Base-by-base conservation (phyloP, 192 early-diverging fungal species). In the Mortierella antarctica region DNA sequence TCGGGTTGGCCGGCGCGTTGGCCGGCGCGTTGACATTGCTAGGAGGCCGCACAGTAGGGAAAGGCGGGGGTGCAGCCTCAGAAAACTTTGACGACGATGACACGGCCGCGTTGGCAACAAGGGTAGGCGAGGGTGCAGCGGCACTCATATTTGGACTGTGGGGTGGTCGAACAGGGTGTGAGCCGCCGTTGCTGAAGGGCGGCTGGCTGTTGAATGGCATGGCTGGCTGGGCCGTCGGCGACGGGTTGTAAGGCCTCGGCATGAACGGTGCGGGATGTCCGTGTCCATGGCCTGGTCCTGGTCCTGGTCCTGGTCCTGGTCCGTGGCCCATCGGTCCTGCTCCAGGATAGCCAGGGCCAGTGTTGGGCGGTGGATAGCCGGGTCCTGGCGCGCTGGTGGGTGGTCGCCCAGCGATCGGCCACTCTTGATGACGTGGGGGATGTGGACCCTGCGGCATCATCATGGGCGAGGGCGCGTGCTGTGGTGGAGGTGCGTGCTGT, bases 361-460 rank as follows among this genome's bases (percentile, higher is more conserved):
- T 20, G 10, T 59, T 58, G n/a, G 51, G 31, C 18, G 74, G 67
- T 46, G 74, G 62, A 46, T 53, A 71, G 13, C 11, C 46, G 14
- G 48, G 64, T 6, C 17, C 12, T 11, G 42, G 31, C 31, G 31
- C 31, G 31, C 31, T 62, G 15, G 45, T 53, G 3, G 64, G 63
- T 1, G 75, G 75, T 31, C 75, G 64, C 13, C 75, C 75, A 1
- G 62, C 42, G 6, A 66, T 41, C 8, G 75, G 75, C 75, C 75
- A 79, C 12, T 79, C 75, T 61, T 79, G 75, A 54, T 71, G 69
- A n/a, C 64, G 44, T 46, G 67, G 75, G 20, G 69, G 63, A 7
- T 64, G 71, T 4, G 57, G 65, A 9, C 12, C 11, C 49, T 60
- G 62, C 13, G 59, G 74, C 61, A 64, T 65, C 65, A 65, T 63